Evolutionary conservation across 2,329 filamentous ascomycete species (phyloP).

Genomic region (Xylariaceae sp.): DNA sequence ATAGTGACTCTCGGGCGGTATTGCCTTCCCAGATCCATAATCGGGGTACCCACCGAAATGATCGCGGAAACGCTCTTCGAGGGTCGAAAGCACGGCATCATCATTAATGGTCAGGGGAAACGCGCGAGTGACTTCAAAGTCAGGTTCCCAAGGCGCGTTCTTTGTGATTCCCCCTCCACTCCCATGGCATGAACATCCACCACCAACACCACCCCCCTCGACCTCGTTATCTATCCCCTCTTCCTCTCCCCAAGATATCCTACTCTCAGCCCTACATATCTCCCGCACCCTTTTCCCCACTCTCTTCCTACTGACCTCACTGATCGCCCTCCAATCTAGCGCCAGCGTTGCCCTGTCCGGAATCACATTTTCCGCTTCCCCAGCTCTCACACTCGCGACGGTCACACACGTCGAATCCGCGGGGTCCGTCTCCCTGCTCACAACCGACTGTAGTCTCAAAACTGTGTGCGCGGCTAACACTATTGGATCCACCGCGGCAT

Average conservation of each 20-base stretch:
- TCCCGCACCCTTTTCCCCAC: background rate
- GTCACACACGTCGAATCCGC: slow-evolving; percentile 41
- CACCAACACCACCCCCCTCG: background rate
- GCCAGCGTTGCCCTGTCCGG: slow-evolving; percentile 28
- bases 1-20: background rate
- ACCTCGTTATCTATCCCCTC: background rate
- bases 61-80: background rate
- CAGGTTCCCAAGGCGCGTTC: background rate
- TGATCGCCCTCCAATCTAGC: background rate
- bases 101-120: background rate
- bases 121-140: background rate
- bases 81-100: background rate
- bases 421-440: slow-evolving; percentile 41
- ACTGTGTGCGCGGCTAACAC: slow-evolving; percentile 51
- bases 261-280: background rate
- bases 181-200: background rate
- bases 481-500: slow-evolving; percentile 53
- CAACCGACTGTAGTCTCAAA: slow-evolving; percentile 42
- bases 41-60: background rate
- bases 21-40: background rate
- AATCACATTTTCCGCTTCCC: slow-evolving; percentile 48
- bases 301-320: background rate
- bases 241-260: background rate
- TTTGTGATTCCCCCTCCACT: background rate
- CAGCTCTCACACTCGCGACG: slow-evolving; percentile 50